Evolutionary conservation across 208 protist genomes (phyloP).

Genomic region (Trypanosoma cruzi): DNA sequence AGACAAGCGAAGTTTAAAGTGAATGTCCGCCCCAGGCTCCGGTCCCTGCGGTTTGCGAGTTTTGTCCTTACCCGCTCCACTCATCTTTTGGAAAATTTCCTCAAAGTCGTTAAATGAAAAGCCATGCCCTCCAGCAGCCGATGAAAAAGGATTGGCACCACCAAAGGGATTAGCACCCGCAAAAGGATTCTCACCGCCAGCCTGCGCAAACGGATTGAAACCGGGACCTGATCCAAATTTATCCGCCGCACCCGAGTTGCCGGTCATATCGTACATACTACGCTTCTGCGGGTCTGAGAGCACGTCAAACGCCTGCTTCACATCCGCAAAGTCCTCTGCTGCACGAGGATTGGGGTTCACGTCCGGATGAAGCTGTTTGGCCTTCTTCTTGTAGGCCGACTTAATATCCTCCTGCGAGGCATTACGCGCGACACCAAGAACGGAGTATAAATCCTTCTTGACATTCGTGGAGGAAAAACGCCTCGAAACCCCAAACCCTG

Average conservation of each 20-base stretch:
- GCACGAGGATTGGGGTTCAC: slow-evolving; percentile 81
- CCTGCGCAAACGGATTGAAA: slow-evolving; percentile 43
- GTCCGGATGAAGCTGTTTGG: slow-evolving; percentile 89
- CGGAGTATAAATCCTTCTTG: slow-evolving; percentile 82
- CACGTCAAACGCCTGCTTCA: slow-evolving; percentile 92
- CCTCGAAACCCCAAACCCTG: slow-evolving; percentile 9
- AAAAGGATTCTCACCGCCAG: slow-evolving; percentile 36
- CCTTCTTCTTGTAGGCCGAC: slow-evolving; percentile 82
- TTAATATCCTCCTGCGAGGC: slow-evolving; percentile 88
- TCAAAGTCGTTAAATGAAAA: slow-evolving; percentile 92
- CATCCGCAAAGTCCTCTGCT: slow-evolving; percentile 86
- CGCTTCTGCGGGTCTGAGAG: slow-evolving; percentile 89
- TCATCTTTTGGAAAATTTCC: slow-evolving; percentile 91
- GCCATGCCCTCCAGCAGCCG: slow-evolving; percentile 41
- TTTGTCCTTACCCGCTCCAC: slow-evolving; percentile 81
- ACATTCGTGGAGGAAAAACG: slow-evolving; percentile 37
- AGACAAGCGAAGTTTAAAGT: slow-evolving; percentile 78
- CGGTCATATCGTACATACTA: slow-evolving; percentile 93
- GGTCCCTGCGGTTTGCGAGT: slow-evolving; percentile 82
- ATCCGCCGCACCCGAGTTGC: slow-evolving; percentile 69
- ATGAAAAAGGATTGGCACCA: slow-evolving; percentile 63
- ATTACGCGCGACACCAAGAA: slow-evolving; percentile 80
- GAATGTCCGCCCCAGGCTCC: slow-evolving; percentile 85
- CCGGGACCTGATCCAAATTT: slow-evolving; percentile 54
- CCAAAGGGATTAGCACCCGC: slow-evolving; percentile 38